Evolutionary conservation across 345 rosid genomes (phyloP).

Genomic region (Eucalyptus globulus): DNA sequence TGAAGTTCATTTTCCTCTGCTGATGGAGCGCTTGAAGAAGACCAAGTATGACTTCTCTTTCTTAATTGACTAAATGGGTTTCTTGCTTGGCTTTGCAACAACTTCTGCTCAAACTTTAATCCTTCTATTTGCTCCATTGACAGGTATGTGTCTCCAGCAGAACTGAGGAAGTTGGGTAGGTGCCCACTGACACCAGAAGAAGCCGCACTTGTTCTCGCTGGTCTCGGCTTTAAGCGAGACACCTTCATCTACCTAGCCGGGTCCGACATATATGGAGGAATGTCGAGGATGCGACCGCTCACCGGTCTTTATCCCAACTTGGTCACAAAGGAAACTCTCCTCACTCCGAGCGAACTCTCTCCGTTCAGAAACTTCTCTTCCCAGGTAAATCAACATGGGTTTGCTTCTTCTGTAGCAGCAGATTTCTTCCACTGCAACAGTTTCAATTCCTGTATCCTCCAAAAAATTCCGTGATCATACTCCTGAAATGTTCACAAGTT

Average conservation of each 20-base stretch:
- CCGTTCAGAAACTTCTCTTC: slow-evolving; percentile 89
- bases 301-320: slow-evolving; percentile 68
- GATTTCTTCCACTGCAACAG: neutral
- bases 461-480: neutral
- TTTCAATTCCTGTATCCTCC: neutral
- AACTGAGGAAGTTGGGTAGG: slow-evolving; percentile 66
- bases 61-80: neutral
- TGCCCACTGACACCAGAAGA: slow-evolving; percentile 98
- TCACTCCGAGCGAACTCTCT: slow-evolving; percentile 56
- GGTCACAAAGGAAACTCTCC: slow-evolving; percentile 83
- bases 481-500: neutral
- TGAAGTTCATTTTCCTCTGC: slow-evolving; percentile 73
- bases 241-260: slow-evolving; percentile 81
- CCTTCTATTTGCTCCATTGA: neutral
- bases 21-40: slow-evolving; percentile 49
- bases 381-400: slow-evolving; percentile 27
- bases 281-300: slow-evolving; percentile 60
- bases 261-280: slow-evolving; percentile 59
- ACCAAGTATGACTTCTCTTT: slow-evolving; percentile 28
- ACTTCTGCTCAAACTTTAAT: neutral
- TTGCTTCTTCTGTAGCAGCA: neutral
- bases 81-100: neutral
- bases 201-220: slow-evolving; percentile 79
- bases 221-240: slow-evolving; percentile 52
- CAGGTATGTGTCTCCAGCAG: slow-evolving; percentile 43